A percentile compares a stretch with the other conserved stretches of the same genome.
Conservation (phyloP, 1,284 basidiomycete genomes). For the Marasmius tenuissimus region DNA sequence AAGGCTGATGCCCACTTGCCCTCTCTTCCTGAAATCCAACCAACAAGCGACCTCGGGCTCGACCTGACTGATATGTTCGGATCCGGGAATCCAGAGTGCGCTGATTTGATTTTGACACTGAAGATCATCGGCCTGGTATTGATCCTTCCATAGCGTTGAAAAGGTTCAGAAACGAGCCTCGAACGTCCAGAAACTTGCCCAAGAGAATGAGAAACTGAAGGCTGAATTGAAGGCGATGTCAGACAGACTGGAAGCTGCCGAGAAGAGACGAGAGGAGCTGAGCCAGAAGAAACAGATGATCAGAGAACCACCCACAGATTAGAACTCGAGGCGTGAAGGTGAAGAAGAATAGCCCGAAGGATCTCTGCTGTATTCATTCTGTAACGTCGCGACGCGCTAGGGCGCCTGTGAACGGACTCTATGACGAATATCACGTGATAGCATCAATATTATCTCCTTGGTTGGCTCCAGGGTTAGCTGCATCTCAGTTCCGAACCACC, state of each 20-base stretch:
- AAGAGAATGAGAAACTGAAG: slow-evolving; percentile 78
- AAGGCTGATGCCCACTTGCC: background rate
- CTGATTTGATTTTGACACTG: slow-evolving; percentile 13
- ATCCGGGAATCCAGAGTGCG: slow-evolving; percentile 11
- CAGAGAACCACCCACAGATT: slow-evolving; percentile 29
- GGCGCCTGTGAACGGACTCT: background rate
- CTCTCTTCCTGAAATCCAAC: slow-evolving; percentile 52
- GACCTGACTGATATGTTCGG: slow-evolving; percentile 51
- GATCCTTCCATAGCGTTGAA: slow-evolving; percentile 43
- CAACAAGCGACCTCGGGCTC: slow-evolving; percentile 47
- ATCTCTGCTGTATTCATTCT: too few species aligned
- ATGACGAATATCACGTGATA: background rate
- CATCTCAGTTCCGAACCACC: background rate
- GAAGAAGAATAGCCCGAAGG: background rate
- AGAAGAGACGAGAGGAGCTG: slow-evolving; percentile 61
- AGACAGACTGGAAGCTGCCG: slow-evolving; percentile 70
- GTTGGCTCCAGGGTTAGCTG: background rate
- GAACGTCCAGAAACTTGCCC: slow-evolving; percentile 70
- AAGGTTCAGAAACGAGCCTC: slow-evolving; percentile 74
- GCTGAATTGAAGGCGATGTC: slow-evolving; percentile 73
- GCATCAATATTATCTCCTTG: too few species aligned
- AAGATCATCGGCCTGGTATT: slow-evolving; percentile 20
- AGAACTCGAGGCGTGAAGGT: background rate
- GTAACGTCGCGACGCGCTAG: too few species aligned
- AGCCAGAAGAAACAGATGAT: slow-evolving; percentile 39